Evolutionary conservation across 164 flowering plant species (phyloP).

Genomic region (Euptelea pleiosperma): DNA sequence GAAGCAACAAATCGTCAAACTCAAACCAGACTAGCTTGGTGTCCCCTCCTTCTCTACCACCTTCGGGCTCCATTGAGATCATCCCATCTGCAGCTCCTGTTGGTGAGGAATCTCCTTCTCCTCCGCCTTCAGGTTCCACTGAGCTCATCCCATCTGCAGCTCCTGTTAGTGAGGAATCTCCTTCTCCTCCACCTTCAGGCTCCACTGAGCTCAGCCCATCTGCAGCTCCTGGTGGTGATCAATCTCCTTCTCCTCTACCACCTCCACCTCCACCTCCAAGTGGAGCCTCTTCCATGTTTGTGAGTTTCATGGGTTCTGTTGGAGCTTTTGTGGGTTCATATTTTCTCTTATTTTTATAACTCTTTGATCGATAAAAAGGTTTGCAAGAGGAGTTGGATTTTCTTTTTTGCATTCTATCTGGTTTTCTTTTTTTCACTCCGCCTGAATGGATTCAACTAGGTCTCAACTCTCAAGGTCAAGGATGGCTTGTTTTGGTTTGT

Average conservation of each 20-base stretch:
- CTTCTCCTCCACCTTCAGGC: too few species aligned
- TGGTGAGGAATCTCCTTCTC: slow-evolving; percentile 36
- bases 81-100: slow-evolving; percentile 48
- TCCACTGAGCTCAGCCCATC: too few species aligned
- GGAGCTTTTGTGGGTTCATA: slow-evolving; percentile 48
- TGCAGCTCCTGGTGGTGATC: too few species aligned
- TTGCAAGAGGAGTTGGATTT: slow-evolving; percentile 9
- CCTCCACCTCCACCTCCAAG: slow-evolving; percentile 35
- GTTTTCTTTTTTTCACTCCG: not conserved
- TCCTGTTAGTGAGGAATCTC: too few species aligned
- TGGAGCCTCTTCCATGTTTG: slow-evolving; percentile 34
- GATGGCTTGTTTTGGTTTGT: slow-evolving; percentile 17
- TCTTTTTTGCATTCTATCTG: too few species aligned
- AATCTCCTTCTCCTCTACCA: too few species aligned
- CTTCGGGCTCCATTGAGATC: slow-evolving; percentile 17
- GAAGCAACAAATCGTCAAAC: too few species aligned
- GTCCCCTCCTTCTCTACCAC: slow-evolving; percentile 29
- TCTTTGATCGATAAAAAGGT: not conserved
- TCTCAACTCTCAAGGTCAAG: too few species aligned
- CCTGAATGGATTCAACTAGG: too few species aligned
- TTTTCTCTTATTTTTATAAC: slow-evolving; percentile 32
- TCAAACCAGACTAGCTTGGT: slow-evolving; percentile 8
- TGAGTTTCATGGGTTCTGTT: slow-evolving; percentile 24
- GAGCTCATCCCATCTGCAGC: too few species aligned
- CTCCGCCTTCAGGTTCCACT: too few species aligned